Conservation (phyloP, 1,284 basidiomycete genomes). For the Cutaneotrichosporon sp. region DNA sequence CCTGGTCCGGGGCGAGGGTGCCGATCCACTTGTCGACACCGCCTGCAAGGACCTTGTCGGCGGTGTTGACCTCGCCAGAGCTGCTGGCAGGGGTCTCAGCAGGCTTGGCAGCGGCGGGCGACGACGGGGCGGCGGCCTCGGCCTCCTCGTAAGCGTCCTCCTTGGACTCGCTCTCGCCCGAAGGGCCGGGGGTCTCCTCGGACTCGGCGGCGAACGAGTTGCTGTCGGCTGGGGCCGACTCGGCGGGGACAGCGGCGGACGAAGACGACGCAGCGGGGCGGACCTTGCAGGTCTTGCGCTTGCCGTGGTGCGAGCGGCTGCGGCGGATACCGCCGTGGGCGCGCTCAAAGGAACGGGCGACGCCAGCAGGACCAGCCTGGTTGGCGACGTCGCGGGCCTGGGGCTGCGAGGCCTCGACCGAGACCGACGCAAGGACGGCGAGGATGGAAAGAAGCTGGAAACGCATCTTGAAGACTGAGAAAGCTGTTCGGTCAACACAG, state of each 20-base stretch:
- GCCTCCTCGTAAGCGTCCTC: neutral
- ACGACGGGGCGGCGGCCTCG: neutral
- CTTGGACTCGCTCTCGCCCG: neutral
- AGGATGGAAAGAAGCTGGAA: constrained; percentile 14
- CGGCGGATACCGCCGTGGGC: constrained; percentile 1
- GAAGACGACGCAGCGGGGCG: neutral
- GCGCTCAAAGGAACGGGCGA: constrained; percentile 8
- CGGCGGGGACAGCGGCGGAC: neutral
- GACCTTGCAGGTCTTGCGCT: constrained; percentile 4
- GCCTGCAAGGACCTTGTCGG: constrained; percentile 2
- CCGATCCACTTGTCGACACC: constrained; percentile 13
- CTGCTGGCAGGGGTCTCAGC: neutral
- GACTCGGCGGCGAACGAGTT: neutral
- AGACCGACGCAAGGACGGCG: constrained; percentile 10
- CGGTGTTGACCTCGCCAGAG: constrained; percentile 7
- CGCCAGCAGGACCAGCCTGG: constrained; percentile 13
- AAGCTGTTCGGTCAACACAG: neutral
- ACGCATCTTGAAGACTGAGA: constrained; percentile 3
- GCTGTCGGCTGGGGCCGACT: neutral
- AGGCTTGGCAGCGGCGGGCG: neutral
- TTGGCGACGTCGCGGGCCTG: constrained; percentile 6
- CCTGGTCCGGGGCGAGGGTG: constrained; percentile 8
- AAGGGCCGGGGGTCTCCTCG: neutral
- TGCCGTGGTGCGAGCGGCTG: constrained; percentile 3
- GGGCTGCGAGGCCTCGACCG: constrained; percentile 8